phyloP scores from a whole-genome alignment of 2,329 filamentous ascomycete genomes.

The Xylariomycetidae sp. region DNA sequence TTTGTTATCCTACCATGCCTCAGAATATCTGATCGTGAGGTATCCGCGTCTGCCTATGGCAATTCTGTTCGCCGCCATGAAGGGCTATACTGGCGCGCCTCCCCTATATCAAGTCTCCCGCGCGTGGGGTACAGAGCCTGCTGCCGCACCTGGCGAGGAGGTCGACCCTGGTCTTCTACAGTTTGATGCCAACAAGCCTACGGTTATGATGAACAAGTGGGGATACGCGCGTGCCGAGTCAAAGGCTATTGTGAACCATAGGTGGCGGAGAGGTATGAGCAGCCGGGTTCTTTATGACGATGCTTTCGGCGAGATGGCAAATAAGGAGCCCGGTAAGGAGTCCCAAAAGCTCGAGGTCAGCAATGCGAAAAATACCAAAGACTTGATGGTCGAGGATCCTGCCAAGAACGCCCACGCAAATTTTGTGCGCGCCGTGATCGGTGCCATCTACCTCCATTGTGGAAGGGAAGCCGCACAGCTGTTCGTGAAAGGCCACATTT shows the following conservation, averaged over 20 bases:
- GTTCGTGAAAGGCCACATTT: constrained; percentile 81
- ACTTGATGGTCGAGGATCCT: constrained; percentile 16
- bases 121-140: constrained; percentile 89
- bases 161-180: constrained; percentile 90
- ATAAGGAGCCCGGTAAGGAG: constrained; percentile 8
- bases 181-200: constrained; percentile 53
- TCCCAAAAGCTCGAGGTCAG: constrained; percentile 18
- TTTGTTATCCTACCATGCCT: constrained; percentile 81
- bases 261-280: constrained; percentile 65
- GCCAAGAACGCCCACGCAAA: constrained; percentile 55
- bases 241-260: constrained; percentile 39
- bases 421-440: constrained; percentile 79
- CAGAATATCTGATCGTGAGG: constrained; percentile 81
- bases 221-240: constrained; percentile 50
- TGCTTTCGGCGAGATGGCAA: constrained; percentile 69
- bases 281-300: constrained; percentile 78
- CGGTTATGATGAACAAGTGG: constrained; percentile 43
- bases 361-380: constrained; percentile 16
- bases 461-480: constrained; percentile 73
- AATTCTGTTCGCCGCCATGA: constrained; percentile 82
- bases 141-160: constrained; percentile 82
- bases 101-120: constrained; percentile 68
- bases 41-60: constrained; percentile 87
- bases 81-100: constrained; percentile 73
- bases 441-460: constrained; percentile 79